A percentile compares a stretch with the other conserved stretches of the same genome.
Conservation (phyloP, 257 asterid species). For the Ballota nigra region DNA sequence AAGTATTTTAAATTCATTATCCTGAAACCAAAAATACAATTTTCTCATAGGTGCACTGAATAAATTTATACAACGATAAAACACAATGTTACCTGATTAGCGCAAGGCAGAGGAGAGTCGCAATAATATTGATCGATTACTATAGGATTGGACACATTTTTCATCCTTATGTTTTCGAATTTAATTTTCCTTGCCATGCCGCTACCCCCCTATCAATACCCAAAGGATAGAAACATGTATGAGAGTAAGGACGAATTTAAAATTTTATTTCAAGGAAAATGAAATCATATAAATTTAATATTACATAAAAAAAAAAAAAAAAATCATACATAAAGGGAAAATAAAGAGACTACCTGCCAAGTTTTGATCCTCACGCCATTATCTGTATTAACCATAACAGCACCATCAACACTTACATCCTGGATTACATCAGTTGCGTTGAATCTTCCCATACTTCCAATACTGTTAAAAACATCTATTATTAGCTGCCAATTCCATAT, state of each 20-base stretch:
- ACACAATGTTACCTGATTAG: constrained; percentile 52
- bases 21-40: too few species aligned
- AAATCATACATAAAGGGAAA: not conserved
- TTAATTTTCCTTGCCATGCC: constrained; percentile 58
- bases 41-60: too few species aligned
- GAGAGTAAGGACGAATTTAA: not conserved
- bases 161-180: constrained; percentile 61
- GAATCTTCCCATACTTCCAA: constrained; percentile 82
- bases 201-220: constrained; percentile 57
- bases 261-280: not conserved
- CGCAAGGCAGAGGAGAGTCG: constrained; percentile 54
- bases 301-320: too few species aligned
- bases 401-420: constrained; percentile 59
- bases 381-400: constrained; percentile 45
- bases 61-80: too few species aligned
- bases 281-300: too few species aligned
- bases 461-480: constrained; percentile 37
- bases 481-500: not conserved
- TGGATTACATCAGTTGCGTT: constrained; percentile 47
- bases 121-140: constrained; percentile 81
- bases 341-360: constrained; percentile 62
- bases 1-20: too few species aligned
- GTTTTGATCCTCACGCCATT: constrained; percentile 90
- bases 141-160: constrained; percentile 76
- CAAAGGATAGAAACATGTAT: not conserved